phyloP scores from a whole-genome alignment of 257 asterid species.

The Solanum megistacrolobum region DNA sequence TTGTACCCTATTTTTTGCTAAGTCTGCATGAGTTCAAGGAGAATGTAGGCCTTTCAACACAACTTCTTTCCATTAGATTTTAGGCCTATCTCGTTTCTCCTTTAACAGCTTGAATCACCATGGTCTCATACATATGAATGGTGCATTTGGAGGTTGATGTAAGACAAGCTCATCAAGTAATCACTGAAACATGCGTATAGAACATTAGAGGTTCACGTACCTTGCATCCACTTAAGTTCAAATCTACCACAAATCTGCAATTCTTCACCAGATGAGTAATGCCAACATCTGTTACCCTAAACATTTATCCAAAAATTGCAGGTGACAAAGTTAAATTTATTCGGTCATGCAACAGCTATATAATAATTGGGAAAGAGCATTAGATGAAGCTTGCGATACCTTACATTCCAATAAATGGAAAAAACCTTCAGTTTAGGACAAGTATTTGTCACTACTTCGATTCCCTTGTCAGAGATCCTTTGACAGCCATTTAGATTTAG shows the following conservation, averaged over 20 bases:
- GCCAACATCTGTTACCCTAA: constrained; percentile 83
- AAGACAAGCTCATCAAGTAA: neutral
- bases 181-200: neutral
- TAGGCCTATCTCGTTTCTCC: neutral
- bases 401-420: constrained; percentile 91
- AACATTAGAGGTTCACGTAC: constrained; percentile 24
- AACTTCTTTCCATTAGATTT: neutral
- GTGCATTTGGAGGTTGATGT: neutral
- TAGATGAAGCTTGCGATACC: constrained; percentile 29
- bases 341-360: neutral
- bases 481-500: constrained; percentile 94
- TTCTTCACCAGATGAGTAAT: constrained; percentile 56
- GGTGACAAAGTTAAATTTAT: neutral
- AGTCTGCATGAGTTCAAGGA: neutral
- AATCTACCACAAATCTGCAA: constrained; percentile 54
- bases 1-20: neutral
- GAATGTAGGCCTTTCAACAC: neutral
- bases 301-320: constrained; percentile 3
- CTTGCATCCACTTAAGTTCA: constrained; percentile 95
- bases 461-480: constrained; percentile 77
- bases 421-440: constrained; percentile 52
- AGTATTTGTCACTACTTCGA: constrained; percentile 44
- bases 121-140: neutral
- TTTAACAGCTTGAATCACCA: neutral
- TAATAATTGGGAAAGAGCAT: neutral